A percentile compares a stretch with the other conserved stretches of the same genome.
Conservation (phyloP, 2,329 filamentous ascomycete genomes). For the Ophiostoma sp. region DNA sequence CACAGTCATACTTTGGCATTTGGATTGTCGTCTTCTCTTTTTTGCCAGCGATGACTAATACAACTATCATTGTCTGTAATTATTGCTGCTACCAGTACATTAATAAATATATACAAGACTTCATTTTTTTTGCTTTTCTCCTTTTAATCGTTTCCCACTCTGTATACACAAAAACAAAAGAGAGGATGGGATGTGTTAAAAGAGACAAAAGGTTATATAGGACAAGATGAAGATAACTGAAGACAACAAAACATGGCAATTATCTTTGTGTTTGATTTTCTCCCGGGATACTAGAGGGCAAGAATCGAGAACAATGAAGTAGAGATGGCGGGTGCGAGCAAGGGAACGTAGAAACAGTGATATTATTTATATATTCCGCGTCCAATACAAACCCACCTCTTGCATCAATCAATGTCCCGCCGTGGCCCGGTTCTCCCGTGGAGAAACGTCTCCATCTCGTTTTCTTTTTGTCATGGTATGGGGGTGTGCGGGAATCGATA, state of each 20-base stretch:
- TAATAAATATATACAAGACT: background rate
- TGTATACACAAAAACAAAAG: slow-evolving; percentile 17
- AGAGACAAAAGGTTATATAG: slow-evolving; percentile 16
- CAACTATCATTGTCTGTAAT: background rate
- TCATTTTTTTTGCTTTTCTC: background rate
- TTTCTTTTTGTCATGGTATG: background rate
- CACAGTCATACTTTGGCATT: background rate
- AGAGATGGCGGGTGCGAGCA: background rate
- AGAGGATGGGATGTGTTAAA: slow-evolving; percentile 2
- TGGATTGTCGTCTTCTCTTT: background rate
- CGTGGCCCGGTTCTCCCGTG: slow-evolving; percentile 8
- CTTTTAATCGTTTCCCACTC: background rate
- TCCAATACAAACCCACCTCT: slow-evolving; percentile 1
- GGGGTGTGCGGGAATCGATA: background rate
- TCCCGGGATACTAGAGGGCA: background rate
- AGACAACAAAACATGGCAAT: slow-evolving; percentile 22
- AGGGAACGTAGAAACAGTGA: slow-evolving; percentile 8
- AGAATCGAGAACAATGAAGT: background rate
- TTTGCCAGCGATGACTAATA: background rate
- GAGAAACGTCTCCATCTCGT: slow-evolving; percentile 11
- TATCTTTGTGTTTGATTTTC: slow-evolving; percentile 29
- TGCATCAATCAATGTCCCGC: background rate
- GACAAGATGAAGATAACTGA: slow-evolving; percentile 19
- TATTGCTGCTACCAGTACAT: background rate
- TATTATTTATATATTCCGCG: slow-evolving; percentile 12